Conservation (phyloP, 306 rosid genomes). For the Castanea sativa region DNA sequence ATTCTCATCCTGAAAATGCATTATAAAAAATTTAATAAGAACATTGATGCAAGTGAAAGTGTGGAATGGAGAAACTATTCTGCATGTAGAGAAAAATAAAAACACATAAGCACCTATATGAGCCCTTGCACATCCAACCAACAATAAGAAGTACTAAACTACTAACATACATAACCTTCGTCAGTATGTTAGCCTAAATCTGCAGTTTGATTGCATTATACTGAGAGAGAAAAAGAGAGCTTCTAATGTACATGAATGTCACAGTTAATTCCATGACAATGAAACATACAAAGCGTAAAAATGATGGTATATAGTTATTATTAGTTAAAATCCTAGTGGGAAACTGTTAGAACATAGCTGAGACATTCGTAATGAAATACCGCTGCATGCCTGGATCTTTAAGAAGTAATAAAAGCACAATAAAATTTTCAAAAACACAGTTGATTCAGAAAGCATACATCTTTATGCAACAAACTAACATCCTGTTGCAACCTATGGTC, state of each 20-base stretch:
- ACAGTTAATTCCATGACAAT: background rate
- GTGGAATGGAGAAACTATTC: conserved; percentile 1
- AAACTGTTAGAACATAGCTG: background rate
- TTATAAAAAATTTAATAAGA: conserved; percentile 1
- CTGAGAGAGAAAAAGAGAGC: background rate
- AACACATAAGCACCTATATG: conserved; percentile 16
- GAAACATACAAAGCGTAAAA: background rate
- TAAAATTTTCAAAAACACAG: background rate
- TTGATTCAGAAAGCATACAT: background rate
- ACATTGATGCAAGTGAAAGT: conserved; percentile 4
- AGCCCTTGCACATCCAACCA: background rate
- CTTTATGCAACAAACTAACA: background rate
- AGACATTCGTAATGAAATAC: background rate
- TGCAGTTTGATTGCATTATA: conserved; percentile 1
- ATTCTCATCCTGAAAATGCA: conserved; percentile 68
- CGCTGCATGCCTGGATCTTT: background rate
- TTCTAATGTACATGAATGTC: background rate
- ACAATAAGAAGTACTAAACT: too few species aligned
- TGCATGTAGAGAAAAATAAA: background rate
- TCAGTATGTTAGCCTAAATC: background rate
- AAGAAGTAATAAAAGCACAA: background rate
- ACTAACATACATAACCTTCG: background rate
- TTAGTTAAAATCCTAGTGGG: background rate
- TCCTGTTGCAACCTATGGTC: background rate
- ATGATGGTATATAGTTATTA: background rate